Conservation (phyloP, 768 basidiomycete species). For the Tricholoma furcatifolium region DNA sequence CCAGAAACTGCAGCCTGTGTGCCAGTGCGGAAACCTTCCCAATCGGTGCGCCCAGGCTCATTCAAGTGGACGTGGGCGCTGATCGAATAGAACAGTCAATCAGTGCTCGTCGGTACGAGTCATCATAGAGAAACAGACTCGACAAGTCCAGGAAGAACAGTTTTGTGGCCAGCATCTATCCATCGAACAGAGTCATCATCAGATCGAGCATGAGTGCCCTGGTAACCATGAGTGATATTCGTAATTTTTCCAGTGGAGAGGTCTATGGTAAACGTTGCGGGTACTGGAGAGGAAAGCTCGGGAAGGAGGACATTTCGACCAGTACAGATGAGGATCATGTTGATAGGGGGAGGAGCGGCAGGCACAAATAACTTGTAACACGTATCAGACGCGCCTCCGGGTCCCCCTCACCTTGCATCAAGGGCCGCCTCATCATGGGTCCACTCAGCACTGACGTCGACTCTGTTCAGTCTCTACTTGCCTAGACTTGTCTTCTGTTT, state of each 20-base stretch:
- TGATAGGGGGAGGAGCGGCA: not conserved
- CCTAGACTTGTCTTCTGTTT: not conserved
- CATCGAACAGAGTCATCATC: constrained; percentile 31
- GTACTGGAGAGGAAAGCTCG: constrained; percentile 40
- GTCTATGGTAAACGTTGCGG: constrained; percentile 69
- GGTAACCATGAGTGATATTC: constrained; percentile 38
- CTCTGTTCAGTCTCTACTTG: not conserved
- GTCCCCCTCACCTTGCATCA: not conserved
- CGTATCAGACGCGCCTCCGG: not conserved
- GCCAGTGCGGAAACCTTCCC: constrained; percentile 95
- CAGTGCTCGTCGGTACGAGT: constrained; percentile 7
- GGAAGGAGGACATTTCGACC: constrained; percentile 61
- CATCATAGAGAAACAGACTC: constrained; percentile 51
- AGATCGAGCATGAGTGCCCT: constrained; percentile 28
- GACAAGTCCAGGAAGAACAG: constrained; percentile 76
- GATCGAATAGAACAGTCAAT: constrained; percentile 8
- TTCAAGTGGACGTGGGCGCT: constrained; percentile 93
- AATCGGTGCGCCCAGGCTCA: constrained; percentile 88
- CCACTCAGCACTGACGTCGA: not conserved
- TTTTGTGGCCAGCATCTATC: constrained; percentile 56
- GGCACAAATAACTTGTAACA: constrained; percentile 5
- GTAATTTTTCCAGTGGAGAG: constrained; percentile 57
- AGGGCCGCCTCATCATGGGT: not conserved
- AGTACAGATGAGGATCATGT: constrained; percentile 38
- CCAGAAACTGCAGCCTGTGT: constrained; percentile 89